Evolutionary conservation across 305 asterid genomes (phyloP).

Genomic region (Solanum hybrid): DNA sequence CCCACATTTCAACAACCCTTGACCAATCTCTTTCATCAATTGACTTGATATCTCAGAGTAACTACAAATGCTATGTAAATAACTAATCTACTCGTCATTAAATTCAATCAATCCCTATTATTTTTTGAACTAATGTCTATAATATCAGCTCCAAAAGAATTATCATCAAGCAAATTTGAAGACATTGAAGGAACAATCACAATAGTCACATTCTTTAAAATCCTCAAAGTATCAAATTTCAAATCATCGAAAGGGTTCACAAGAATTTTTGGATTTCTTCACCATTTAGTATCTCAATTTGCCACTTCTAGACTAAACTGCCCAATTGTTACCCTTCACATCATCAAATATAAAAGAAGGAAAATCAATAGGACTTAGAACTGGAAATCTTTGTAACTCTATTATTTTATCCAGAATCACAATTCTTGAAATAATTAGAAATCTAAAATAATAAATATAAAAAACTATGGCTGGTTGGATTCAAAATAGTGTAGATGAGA

Average conservation of each 20-base stretch:
- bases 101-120: neutral
- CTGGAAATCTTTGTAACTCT: neutral
- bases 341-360: neutral
- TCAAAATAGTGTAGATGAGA: constrained; percentile 16
- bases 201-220: neutral
- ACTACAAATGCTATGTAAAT: neutral
- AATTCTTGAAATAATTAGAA: neutral
- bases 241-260: neutral
- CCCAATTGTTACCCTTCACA: neutral
- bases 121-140: neutral
- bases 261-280: neutral
- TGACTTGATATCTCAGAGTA: neutral
- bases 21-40: neutral
- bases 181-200: constrained; percentile 8
- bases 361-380: neutral
- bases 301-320: neutral
- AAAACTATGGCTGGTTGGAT: constrained; percentile 7
- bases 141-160: neutral
- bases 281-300: neutral
- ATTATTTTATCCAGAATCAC: neutral
- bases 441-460: constrained; percentile 1
- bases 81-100: neutral
- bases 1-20: neutral
- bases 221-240: neutral
- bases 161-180: neutral